Evolutionary conservation across 2,329 filamentous ascomycete species (phyloP), one percentile per base, ranked within the genome.

Genomic region (Diaporthe amygdali): DNA sequence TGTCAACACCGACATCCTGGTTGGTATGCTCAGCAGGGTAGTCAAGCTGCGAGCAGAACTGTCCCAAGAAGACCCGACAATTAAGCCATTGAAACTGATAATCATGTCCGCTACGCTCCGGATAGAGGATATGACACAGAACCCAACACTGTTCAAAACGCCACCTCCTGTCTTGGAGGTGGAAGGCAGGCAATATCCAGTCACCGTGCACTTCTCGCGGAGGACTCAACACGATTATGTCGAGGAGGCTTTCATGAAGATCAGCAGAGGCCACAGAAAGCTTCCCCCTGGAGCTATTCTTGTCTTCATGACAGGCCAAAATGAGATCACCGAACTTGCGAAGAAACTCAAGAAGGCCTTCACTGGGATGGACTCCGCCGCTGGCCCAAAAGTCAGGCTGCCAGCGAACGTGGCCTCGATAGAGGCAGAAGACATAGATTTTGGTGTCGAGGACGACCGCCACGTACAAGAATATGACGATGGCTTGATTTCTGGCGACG

Each of bases 71-170:
- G 89, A 96, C 72, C 84, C 91, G 0, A 88, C 89, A 1, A 83
- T 93, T 34, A 92, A 91, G 74, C 95, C 95, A 0, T 82, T 99
- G 66, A 99, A 98, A 82, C 87, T 99, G 10, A 90, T 99, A 72
- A 97, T 99, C 82, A 99, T 99, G 97, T 98, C 96, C 72, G 96
- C 96, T 52, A 99, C 96, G 2, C 86, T 99, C 41, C 89, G 95
- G 71, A 94, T 98, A 55, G 93, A 94, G 15, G 96, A 98, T 78
- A 93, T 99, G 76, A 94, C 94, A 0, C 89, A 94, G 78, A 98
- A 99, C 77, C 84, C 89, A 10, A 91, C 88, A 20, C 85, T 99
- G 0, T 99, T 99, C 81, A 85, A 91, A 5, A 87, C 85, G 0
- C 88, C 93, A 3, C 96, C 96, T 0, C 96, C 95, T 0, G 89